A percentile compares a stretch with the other conserved stretches of the same genome.
Conservation (phyloP, 495 filamentous ascomycete genomes). For the Neurospora sp. region DNA sequence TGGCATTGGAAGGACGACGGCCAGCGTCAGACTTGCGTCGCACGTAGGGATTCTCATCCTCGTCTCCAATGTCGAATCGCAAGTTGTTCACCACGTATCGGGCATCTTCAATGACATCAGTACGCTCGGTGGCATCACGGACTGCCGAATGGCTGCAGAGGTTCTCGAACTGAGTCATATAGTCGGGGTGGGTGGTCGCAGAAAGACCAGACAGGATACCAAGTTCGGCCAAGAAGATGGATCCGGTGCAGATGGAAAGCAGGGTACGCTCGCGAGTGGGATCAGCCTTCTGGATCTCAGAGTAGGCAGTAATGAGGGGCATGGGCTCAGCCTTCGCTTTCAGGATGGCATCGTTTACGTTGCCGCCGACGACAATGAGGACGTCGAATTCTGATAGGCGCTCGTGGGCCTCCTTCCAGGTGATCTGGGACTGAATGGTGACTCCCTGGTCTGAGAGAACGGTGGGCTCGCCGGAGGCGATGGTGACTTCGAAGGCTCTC, state of each 20-base stretch:
- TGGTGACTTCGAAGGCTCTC: conserved; percentile 58
- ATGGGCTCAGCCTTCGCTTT: conserved; percentile 52
- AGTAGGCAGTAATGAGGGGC: conserved; percentile 52
- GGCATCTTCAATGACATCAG: conserved; percentile 63
- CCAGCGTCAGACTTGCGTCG: conserved; percentile 53
- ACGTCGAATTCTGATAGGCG: conserved; percentile 60
- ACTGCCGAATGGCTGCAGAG: conserved; percentile 56
- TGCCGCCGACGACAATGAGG: conserved; percentile 57
- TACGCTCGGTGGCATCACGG: conserved; percentile 46
- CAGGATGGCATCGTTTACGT: conserved; percentile 37
- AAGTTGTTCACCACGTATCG: conserved; percentile 75
- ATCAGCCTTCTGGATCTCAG: conserved; percentile 56
- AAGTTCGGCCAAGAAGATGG: conserved; percentile 58
- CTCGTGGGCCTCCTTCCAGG: conserved; percentile 54
- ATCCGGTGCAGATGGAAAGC: conserved; percentile 67
- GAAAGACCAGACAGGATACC: conserved; percentile 62
- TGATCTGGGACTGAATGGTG: conserved; percentile 61
- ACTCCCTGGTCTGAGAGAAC: conserved; percentile 64
- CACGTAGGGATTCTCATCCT: conserved; percentile 67
- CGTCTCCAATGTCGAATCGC: conserved; percentile 62
- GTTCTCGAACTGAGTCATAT: conserved; percentile 53
- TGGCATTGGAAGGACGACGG: conserved; percentile 49
- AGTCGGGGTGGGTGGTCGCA: conserved; percentile 61
- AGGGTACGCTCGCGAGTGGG: conserved; percentile 61
- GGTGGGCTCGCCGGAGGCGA: conserved; percentile 44